Conservation (phyloP, 352 stramenopile species). For the Globisporangium carolinianum region DNA sequence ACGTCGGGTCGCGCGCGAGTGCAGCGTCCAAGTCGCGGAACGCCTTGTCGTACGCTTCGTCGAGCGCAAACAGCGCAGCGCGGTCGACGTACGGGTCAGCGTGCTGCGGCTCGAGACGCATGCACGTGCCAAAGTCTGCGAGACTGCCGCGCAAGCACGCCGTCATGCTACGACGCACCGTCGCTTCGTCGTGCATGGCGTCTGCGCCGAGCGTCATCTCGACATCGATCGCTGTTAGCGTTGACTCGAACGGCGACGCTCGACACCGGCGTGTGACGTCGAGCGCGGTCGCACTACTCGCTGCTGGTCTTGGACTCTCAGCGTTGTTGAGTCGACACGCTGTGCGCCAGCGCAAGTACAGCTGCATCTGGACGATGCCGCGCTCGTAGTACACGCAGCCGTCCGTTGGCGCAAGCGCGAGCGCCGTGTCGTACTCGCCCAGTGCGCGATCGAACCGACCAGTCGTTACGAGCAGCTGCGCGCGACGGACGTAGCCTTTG, state of each 20-base stretch:
- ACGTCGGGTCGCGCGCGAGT: constrained; percentile 40
- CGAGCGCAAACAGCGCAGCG: constrained; percentile 53
- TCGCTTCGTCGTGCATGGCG: constrained; percentile 40
- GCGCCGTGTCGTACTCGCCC: constrained; percentile 57
- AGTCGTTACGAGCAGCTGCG: constrained; percentile 52
- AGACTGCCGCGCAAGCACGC: constrained; percentile 37
- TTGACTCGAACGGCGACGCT: constrained; percentile 35
- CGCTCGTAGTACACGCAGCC: constrained; percentile 63
- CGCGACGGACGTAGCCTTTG: constrained; percentile 56
- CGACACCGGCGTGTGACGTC: not conserved
- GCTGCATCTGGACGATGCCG: constrained; percentile 61
- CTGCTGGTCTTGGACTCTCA: constrained; percentile 3
- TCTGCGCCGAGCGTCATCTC: constrained; percentile 31
- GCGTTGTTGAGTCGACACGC: constrained; percentile 42
- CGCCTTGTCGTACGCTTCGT: constrained; percentile 52
- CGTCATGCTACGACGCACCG: constrained; percentile 49
- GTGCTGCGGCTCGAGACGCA: constrained; percentile 45
- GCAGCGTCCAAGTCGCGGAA: constrained; percentile 56
- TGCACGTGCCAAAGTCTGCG: constrained; percentile 54
- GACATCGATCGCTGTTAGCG: constrained; percentile 35
- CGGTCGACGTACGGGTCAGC: constrained; percentile 62
- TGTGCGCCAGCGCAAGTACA: constrained; percentile 56
- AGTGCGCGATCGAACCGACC: constrained; percentile 39
- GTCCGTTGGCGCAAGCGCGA: constrained; percentile 52
- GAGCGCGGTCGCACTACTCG: not conserved